phyloP scores from a whole-genome alignment of 2,329 filamentous ascomycete genomes.

The Podosphaera aphanis region DNA sequence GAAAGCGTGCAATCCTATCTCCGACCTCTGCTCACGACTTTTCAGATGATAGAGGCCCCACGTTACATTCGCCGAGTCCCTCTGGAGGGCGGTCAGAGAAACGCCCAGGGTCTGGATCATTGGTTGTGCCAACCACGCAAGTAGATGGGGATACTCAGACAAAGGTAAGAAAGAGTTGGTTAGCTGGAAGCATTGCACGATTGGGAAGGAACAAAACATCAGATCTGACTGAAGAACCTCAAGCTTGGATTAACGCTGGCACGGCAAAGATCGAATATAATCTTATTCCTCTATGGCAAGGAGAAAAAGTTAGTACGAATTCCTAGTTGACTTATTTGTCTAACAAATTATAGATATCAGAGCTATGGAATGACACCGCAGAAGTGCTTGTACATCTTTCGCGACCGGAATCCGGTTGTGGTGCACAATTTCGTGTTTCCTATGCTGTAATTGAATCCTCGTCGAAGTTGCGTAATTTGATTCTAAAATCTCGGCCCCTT shows the following conservation, averaged over 20 bases:
- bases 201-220: conserved; percentile 4
- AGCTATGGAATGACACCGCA: conserved; percentile 31
- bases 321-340: background rate
- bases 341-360: conserved; percentile 27
- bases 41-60: background rate
- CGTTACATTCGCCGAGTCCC: background rate
- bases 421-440: conserved; percentile 36
- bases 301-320: conserved; percentile 26
- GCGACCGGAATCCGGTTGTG: conserved; percentile 24
- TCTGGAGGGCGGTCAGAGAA: background rate
- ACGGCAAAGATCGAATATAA: conserved; percentile 32
- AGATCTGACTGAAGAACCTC: background rate
- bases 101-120: conserved; percentile 1
- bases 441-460: conserved; percentile 31
- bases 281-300: conserved; percentile 24
- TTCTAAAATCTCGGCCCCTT: conserved; percentile 4
- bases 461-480: conserved; percentile 4
- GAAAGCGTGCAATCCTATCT: background rate
- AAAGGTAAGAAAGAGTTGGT: conserved; percentile 7
- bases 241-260: conserved; percentile 31
- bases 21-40: background rate
- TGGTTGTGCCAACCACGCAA: conserved; percentile 1
- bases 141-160: conserved; percentile 2
- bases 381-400: conserved; percentile 34
- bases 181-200: conserved; percentile 4